Conservation (phyloP, 2,329 filamentous ascomycete species). For the Coniochaeta sp. region DNA sequence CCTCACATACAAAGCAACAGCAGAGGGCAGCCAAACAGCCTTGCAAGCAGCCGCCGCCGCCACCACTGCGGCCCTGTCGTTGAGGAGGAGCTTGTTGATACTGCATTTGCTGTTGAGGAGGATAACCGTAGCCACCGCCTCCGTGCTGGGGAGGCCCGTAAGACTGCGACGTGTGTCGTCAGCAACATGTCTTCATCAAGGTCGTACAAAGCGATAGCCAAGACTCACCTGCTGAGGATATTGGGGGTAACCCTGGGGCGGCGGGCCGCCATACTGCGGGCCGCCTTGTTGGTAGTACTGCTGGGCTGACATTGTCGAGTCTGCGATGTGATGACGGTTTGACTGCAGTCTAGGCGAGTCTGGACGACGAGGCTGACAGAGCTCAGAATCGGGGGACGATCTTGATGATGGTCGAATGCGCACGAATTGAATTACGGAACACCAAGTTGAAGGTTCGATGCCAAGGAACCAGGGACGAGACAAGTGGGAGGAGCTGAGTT, state of each 20-base stretch:
- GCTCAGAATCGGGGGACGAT: not conserved
- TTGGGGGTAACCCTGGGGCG: slow-evolving; percentile 27
- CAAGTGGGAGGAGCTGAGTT: not conserved
- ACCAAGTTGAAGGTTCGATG: not conserved
- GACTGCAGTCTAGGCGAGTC: not conserved
- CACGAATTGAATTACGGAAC: not conserved
- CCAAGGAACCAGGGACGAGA: slow-evolving; percentile 1
- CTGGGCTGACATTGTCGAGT: slow-evolving; percentile 22
- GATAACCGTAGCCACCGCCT: slow-evolving; percentile 27
- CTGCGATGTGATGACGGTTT: not conserved
- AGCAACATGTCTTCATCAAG: slow-evolving; percentile 3
- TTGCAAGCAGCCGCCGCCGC: slow-evolving; percentile 32
- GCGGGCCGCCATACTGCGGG: slow-evolving; percentile 15
- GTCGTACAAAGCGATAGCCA: slow-evolving; percentile 1
- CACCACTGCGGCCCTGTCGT: slow-evolving; percentile 23
- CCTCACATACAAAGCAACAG: slow-evolving; percentile 43
- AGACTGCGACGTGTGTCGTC: slow-evolving; percentile 17
- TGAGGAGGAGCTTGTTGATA: slow-evolving; percentile 36
- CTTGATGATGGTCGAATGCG: not conserved
- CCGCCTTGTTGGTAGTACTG: slow-evolving; percentile 28
- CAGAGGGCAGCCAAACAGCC: slow-evolving; percentile 39
- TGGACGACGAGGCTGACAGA: not conserved
- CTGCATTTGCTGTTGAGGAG: slow-evolving; percentile 35
- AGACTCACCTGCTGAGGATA: slow-evolving; percentile 34
- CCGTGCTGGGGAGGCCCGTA: slow-evolving; percentile 26